Base-by-base conservation (phyloP, 2,329 filamentous ascomycete genomes). In the Aspergillus sp. region DNA sequence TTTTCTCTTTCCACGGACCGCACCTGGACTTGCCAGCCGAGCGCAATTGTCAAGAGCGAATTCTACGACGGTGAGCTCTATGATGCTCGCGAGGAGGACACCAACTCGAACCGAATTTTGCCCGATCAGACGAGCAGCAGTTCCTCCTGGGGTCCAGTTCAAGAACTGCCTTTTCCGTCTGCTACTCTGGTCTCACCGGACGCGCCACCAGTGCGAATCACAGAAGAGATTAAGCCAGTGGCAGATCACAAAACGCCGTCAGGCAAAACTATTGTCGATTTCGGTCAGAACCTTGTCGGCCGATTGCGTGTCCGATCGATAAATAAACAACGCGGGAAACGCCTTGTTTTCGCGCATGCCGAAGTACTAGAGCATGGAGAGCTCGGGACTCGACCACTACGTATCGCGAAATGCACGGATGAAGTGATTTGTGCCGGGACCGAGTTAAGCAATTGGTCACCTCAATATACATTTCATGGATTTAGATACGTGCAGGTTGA, bases 221-320 rank as follows among this genome's bases (percentile, higher is more conserved):
- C 68, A 0, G 66, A 76, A 59, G 64, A 60, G 30, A 44, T 72
- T 32, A 65, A 61, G 18, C 67, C 73, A 1, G 50, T 57, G 4
- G 44, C 66, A 1, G 67, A 74, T 5, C 65, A 72, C 18, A 62
- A 43, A 3, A 73, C 75, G 0, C 69, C 73, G 0, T 75, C 76
- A 0, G 80, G 80, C 4, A 81, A 81, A 61, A 78, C 71, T 0
- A 69, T 85, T 2, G 59, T 85, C 24, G 82, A 86, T 58, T 85
- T 85, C 65, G 83, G 83, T 2, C 83, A 86, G 63, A 85, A 86
- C 61, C 69, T 85, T 0, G 83, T 85, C 0, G 84, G 83, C 2
- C 75, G 75, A 61, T 54, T 84, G 1, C 69, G 70, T 0, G 61
- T 85, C 7, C 72, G 50, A 17, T 56, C 48, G 0, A 36, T 72